These are phyloP conservation scores for Hawksworthiomyces lignivorus DNA, from an alignment of 2,329 filamentous ascomycete species.

Conservation along the genomic window DNA sequence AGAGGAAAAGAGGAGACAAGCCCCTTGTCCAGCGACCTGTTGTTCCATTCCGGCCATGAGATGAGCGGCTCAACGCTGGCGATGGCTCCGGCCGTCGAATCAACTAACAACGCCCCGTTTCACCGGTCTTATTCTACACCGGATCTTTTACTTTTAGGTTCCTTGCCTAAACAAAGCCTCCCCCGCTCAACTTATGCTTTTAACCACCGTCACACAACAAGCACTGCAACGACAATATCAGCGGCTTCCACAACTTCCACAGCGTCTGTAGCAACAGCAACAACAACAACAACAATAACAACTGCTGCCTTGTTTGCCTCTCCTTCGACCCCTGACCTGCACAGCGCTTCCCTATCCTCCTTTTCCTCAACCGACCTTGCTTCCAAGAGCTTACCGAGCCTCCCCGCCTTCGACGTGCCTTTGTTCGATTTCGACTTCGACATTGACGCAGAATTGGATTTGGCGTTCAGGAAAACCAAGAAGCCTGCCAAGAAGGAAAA, in stretches of 20 bases:
- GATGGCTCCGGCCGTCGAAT: slow-evolving; percentile 33
- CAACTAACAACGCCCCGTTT: slow-evolving; percentile 23
- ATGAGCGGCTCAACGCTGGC: slow-evolving; percentile 35
- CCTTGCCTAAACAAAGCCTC: slow-evolving; percentile 15
- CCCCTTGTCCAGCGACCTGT: slow-evolving; percentile 5
- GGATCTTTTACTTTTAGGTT: slow-evolving; percentile 18
- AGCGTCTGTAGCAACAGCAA: neutral
- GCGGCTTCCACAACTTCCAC: slow-evolving; percentile 12
- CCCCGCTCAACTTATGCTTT: slow-evolving; percentile 2
- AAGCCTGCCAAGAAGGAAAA: neutral
- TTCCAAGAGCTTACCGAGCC: slow-evolving; percentile 27
- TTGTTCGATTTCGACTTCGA: slow-evolving; percentile 44
- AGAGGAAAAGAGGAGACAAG: neutral
- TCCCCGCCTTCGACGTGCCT: slow-evolving; percentile 42
- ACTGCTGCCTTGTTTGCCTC: slow-evolving; percentile 6
- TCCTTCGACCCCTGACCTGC: slow-evolving; percentile 1
- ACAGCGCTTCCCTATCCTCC: slow-evolving; percentile 5
- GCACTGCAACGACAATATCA: slow-evolving; percentile 2
- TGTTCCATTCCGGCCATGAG: slow-evolving; percentile 25
- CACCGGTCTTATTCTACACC: slow-evolving; percentile 27
- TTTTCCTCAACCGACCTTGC: slow-evolving; percentile 12
- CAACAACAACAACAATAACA: neutral
- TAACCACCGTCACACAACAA: slow-evolving; percentile 10
- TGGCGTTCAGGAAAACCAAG: neutral
- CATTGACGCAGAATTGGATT: slow-evolving; percentile 35